These are phyloP conservation scores for Ceratobasidium sp. DNA, from an alignment of 1,284 basidiomycete genomes.

Conservation along the genomic window DNA sequence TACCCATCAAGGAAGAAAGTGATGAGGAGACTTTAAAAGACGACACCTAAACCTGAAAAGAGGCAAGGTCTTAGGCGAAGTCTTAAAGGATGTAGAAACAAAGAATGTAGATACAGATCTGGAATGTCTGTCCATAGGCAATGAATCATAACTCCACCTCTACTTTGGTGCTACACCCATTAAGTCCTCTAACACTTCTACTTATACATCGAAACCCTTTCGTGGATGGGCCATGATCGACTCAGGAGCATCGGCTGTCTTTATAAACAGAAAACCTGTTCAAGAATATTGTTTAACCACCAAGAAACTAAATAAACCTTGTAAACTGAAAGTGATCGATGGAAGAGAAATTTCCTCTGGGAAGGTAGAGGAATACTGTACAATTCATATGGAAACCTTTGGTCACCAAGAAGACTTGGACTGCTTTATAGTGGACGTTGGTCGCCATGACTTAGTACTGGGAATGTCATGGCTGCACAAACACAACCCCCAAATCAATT, in stretches of 20 bases:
- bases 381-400: background rate
- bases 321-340: background rate
- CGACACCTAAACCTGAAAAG: too few species aligned
- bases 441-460: too few species aligned
- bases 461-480: too few species aligned
- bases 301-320: background rate
- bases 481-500: too few species aligned
- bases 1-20: background rate
- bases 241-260: too few species aligned
- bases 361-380: background rate
- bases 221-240: too few species aligned
- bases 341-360: background rate
- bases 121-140: background rate
- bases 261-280: too few species aligned
- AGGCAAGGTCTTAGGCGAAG: too few species aligned
- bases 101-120: background rate
- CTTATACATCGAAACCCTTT: too few species aligned
- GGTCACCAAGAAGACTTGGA: background rate
- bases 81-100: too few species aligned
- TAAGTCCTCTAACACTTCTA: too few species aligned
- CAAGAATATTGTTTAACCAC: background rate
- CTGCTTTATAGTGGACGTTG: conserved; percentile 16
- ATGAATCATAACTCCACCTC: background rate
- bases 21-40: background rate
- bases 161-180: too few species aligned